Evolutionary conservation across 352 stramenopile species (phyloP), one percentile per base, ranked within the genome.

Genomic region (Ophiocytium majus): DNA sequence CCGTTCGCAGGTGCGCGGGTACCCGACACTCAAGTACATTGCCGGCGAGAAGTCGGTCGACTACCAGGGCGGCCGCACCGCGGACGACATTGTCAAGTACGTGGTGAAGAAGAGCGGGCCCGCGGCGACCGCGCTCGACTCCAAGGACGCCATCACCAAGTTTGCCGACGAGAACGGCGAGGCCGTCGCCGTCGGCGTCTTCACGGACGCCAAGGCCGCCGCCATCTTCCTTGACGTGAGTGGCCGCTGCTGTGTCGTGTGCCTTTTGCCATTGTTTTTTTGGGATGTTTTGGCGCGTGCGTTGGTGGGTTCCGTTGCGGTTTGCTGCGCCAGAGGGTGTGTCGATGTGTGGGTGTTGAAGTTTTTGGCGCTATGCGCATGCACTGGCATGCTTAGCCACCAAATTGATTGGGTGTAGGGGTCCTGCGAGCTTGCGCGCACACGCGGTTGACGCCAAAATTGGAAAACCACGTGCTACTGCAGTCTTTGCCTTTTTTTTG

Each of bases 11-110:
- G 92, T 98, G 10, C 92, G 90, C 63, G 95, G 95, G n/a, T 97
- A 97, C 89, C 95, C 95, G 49, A 98, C 94, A 80, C 91, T 98
- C 84, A 98, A 97, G 92, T 96, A 93, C 85, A 96, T 97, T 89
- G 90, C 91, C 0, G 81, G 83, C 1, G 84, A 76, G 36, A 85
- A 86, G 81, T n/a, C 71, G 14, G 17, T 76, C 32, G 84, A 88
- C 84, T 97, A 97, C 91, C 91, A 91, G 74, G 92, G 93, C 66
- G 94, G 94, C 74, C 93, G 94, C 80, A 89, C 85, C 31, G 93
- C 95, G 76, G 78, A 83, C n/a, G 83, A 83, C 64, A 90, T 90
- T 76, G 74, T 89, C 43, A 75, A 76, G 28, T 91, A 85, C 79
- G 85, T 91, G 28, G 89, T 87, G 49, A 88, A 90, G 50, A 91